phyloP scores from a whole-genome alignment of 225 moss, liverwort and hornwort species.

The Sphagnum tenellum region DNA sequence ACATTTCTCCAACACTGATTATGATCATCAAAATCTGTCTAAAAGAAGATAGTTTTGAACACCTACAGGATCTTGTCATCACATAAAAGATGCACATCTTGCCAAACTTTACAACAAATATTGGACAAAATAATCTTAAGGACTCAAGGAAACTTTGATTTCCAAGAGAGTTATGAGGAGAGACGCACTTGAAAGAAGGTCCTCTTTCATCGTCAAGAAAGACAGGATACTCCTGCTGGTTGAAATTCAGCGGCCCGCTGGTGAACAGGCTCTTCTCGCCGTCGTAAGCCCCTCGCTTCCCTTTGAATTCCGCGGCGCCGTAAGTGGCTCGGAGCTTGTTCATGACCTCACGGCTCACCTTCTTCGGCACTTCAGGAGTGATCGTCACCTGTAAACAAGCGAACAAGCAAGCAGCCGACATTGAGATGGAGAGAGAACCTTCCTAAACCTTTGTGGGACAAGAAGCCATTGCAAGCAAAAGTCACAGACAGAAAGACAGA shows the following conservation, averaged over 20 bases:
- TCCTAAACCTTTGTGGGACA: too few species aligned
- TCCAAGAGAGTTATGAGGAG: background rate
- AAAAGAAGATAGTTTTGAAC: too few species aligned
- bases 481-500: background rate
- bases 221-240: slow-evolving; percentile 51
- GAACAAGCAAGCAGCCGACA: background rate
- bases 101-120: background rate
- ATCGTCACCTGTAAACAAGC: slow-evolving; percentile 47
- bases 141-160: background rate
- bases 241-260: slow-evolving; percentile 56
- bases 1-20: too few species aligned
- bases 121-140: background rate
- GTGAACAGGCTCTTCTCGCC: slow-evolving; percentile 92
- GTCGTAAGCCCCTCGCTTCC: slow-evolving; percentile 75
- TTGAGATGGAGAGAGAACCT: background rate
- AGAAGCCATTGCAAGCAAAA: background rate
- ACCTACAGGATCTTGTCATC: too few species aligned
- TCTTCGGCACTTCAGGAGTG: slow-evolving; percentile 50
- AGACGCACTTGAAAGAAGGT: slow-evolving; percentile 28
- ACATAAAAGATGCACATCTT: too few species aligned
- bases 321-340: slow-evolving; percentile 62
- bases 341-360: slow-evolving; percentile 67
- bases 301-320: slow-evolving; percentile 43
- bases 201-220: slow-evolving; percentile 68
- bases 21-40: too few species aligned